Percentiles rank a stretch among this genome's conserved stretches.
phyloP scores from a whole-genome alignment of 352 stramenopile species.

The Globisporangium paroecandrum region DNA sequence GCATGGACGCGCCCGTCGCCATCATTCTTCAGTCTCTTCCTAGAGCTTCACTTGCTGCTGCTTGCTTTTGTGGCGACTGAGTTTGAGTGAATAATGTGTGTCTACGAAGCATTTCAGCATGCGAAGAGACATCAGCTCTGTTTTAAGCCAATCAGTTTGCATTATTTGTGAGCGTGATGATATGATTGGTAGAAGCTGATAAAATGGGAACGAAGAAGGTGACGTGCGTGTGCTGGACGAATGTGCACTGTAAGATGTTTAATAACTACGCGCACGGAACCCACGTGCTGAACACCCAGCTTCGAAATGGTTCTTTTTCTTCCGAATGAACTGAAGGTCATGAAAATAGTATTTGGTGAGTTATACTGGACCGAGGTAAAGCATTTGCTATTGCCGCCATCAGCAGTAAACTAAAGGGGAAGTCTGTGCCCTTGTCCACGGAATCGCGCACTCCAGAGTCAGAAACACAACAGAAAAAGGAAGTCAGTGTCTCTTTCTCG shows the following conservation, averaged over 20 bases:
- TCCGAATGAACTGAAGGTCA: no score
- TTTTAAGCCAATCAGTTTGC: neutral
- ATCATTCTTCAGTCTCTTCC: neutral
- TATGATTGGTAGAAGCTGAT: constrained; percentile 2
- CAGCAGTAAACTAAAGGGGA: no score
- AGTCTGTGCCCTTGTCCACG: no score
- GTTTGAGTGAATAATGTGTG: neutral
- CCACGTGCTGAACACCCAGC: no score
- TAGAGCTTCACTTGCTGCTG: neutral
- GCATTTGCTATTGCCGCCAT: no score
- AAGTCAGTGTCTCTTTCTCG: no score
- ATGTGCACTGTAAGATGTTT: neutral
- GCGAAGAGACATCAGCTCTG: neutral
- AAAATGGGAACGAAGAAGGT: constrained; percentile 7
- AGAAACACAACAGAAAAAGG: no score
- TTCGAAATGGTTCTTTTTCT: no score
- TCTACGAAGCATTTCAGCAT: neutral
- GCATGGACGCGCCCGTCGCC: constrained; percentile 5
- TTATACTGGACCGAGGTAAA: no score
- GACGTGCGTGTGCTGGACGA: constrained; percentile 1
- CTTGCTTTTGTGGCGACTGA: neutral
- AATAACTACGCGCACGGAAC: neutral
- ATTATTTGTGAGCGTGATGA: neutral
- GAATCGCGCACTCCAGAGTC: no score
- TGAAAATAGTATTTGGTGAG: no score